Evolutionary conservation across 2,329 filamentous ascomycete species (phyloP), one percentile per base, ranked within the genome.

Genomic region (Colletotrichum australisinense): DNA sequence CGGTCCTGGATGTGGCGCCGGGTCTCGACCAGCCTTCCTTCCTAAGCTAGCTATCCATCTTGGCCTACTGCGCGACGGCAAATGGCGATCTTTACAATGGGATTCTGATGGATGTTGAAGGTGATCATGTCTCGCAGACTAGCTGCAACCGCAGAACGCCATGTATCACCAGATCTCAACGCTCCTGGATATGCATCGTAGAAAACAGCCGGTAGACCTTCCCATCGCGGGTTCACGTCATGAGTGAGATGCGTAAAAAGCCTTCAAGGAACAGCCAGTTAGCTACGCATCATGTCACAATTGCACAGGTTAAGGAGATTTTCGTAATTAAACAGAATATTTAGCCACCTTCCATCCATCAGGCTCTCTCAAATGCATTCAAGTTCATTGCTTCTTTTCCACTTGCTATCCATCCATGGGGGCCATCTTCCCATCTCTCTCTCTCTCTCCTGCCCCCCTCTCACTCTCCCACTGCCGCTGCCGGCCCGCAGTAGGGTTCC

Each of bases 291-390:
- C 5, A 5, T 22, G 7, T 35, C 56, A 57, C 46, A 19, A 49
- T 12, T 46, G 24, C 60, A 46, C n/a, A 35, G 60, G 22, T 62
- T 62, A 70, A 73, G 60, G 70, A 73, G 56, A 75, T 66, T 75
- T 73, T 75, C 74, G 66, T 75, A 72, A 75, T 75, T 75, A 75
- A 73, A 75, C 72, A 74, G 63, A 69, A 70, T 75, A 75, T 75
- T 62, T 57, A 69, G 59, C 74, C 74, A 59, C 74, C 72, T 65
- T 69, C 62, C 68, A 57, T 72, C 72, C 63, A 60, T 68, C 65
- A 42, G 49, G 53, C 66, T 69, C 69, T 73, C 73, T 66, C 70
- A 73, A 74, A 63, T 74, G 71, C 70, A 74, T 75, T 66, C 60
- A 74, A 71, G 72, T 72, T 74, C 72, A 72, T 74, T 65, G 74